A percentile compares a stretch with the other conserved stretches of the same genome.
Evolutionary conservation across 2,329 filamentous ascomycete genomes (phyloP).

Genomic region (Canariomyces notabilis): DNA sequence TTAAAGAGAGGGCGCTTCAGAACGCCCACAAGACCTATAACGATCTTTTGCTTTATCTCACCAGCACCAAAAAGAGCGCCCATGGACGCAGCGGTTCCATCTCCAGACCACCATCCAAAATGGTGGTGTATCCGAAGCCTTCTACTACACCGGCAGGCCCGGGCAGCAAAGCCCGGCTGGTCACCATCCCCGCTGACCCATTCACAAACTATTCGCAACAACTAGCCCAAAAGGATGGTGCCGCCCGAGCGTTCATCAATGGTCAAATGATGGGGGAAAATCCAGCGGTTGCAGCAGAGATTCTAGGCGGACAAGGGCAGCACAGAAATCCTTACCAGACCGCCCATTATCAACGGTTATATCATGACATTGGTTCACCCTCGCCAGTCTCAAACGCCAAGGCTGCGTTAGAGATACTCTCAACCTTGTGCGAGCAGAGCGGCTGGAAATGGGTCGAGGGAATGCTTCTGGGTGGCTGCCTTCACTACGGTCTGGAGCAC

Average conservation of each 20-base stretch:
- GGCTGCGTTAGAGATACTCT: constrained; percentile 65
- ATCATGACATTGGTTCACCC: constrained; percentile 32
- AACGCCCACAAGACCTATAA: constrained; percentile 71
- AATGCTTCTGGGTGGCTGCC: constrained; percentile 82
- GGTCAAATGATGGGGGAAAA: background rate
- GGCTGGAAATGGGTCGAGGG: constrained; percentile 89
- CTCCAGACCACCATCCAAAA: constrained; percentile 40
- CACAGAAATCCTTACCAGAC: constrained; percentile 13
- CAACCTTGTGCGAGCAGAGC: constrained; percentile 70
- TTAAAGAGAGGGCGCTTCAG: constrained; percentile 63
- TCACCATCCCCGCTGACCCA: constrained; percentile 9
- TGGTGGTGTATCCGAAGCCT: constrained; percentile 52
- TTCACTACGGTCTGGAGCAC: constrained; percentile 83
- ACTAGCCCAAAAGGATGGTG: constrained; percentile 22
- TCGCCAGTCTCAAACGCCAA: constrained; percentile 55
- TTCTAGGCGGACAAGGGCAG: constrained; percentile 14
- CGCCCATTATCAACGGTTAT: constrained; percentile 15
- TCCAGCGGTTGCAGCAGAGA: constrained; percentile 9
- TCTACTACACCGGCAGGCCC: constrained; percentile 32
- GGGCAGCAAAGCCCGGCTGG: constrained; percentile 8
- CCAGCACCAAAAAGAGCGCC: constrained; percentile 51
- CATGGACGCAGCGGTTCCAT: constrained; percentile 35
- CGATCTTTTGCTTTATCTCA: constrained; percentile 61
- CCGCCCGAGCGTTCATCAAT: constrained; percentile 18
- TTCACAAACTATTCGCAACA: constrained; percentile 18